Evolutionary conservation across 441 rosid genomes (phyloP).

Genomic region (Brassica hybrid): DNA sequence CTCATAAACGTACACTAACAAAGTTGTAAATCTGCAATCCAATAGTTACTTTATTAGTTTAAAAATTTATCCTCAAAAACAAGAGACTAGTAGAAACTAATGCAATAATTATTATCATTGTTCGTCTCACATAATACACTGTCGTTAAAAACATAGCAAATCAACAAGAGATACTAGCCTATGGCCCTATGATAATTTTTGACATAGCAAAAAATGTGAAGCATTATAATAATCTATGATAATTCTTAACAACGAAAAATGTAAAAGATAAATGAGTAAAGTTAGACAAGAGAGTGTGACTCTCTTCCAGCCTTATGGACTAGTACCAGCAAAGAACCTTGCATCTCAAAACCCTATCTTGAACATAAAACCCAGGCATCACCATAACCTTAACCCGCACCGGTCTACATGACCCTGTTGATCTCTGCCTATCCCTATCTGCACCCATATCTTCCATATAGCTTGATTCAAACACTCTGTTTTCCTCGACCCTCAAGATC

Average conservation of each 20-base stretch:
- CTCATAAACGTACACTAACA: neutral
- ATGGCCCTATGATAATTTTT: neutral
- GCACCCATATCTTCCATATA: slow-evolving; percentile 87
- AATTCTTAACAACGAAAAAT: slow-evolving; percentile 10
- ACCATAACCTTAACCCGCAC: slow-evolving; percentile 85
- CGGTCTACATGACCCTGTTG: slow-evolving; percentile 42
- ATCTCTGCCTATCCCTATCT: slow-evolving; percentile 58
- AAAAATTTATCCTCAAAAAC: neutral
- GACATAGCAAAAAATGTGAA: neutral
- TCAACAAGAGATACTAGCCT: slow-evolving; percentile 6
- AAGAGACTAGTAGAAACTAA: neutral
- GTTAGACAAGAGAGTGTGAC: slow-evolving; percentile 5
- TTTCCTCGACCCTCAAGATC: slow-evolving; percentile 82
- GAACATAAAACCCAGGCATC: slow-evolving; percentile 91
- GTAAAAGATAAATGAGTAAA: neutral
- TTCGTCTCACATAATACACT: slow-evolving; percentile 4
- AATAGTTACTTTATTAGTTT: neutral
- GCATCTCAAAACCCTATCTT: slow-evolving; percentile 77
- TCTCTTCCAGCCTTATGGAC: slow-evolving; percentile 33
- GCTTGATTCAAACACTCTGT: slow-evolving; percentile 65
- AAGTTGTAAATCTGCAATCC: slow-evolving; percentile 6
- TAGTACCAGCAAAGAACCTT: slow-evolving; percentile 89
- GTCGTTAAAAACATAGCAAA: neutral
- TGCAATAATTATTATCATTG: slow-evolving; percentile 3
- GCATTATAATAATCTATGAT: slow-evolving; percentile 3